Conservation (phyloP, 148 eudicot genomes). For the Rhododendron kiyosumense region DNA sequence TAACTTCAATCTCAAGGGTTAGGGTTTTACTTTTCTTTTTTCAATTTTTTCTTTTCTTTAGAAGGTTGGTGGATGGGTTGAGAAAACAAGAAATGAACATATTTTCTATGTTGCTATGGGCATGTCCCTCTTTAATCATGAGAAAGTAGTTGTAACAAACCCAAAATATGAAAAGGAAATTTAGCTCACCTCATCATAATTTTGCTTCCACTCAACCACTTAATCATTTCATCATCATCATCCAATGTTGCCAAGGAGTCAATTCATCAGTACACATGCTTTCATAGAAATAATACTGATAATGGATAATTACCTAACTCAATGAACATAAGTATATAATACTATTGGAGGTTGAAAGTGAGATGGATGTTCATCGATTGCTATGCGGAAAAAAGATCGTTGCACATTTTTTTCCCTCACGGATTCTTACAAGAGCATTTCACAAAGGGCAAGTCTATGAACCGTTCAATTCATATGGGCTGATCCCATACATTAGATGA, state of each 20-base stretch:
- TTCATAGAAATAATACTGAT: neutral
- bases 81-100: neutral
- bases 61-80: neutral
- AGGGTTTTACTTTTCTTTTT: neutral
- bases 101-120: neutral
- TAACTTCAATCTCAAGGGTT: neutral
- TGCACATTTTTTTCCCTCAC: neutral
- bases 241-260: neutral
- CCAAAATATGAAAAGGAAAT: neutral
- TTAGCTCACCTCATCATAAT: neutral
- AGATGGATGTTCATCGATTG: neutral
- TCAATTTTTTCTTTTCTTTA: neutral
- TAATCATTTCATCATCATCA: neutral
- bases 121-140: neutral
- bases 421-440: neutral
- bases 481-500: neutral
- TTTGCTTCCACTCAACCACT: neutral
- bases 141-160: constrained; percentile 1
- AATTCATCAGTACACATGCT: neutral
- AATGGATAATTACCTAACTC: neutral
- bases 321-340: neutral
- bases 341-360: neutral
- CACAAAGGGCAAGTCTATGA: neutral
- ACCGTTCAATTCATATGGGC: no score
- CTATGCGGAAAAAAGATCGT: neutral